Evolutionary conservation across 1,284 basidiomycete species (phyloP).

Genomic region (Irpex sp.): DNA sequence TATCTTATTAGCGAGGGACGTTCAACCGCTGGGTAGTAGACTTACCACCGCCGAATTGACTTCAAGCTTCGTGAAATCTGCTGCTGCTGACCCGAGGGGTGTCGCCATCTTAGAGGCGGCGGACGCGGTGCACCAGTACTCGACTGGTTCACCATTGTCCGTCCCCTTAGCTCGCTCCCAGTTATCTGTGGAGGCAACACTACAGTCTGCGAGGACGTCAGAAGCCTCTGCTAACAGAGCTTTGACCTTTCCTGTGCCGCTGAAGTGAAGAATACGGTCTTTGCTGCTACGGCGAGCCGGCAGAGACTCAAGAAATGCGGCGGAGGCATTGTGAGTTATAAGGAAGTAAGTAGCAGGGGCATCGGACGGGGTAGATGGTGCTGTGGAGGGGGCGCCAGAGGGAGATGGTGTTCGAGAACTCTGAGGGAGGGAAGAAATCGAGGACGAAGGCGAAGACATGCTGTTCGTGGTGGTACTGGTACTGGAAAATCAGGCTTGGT

Average conservation of each 20-base stretch:
- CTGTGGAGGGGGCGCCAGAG: constrained; percentile 18
- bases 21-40: not conserved
- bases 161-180: constrained; percentile 17
- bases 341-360: constrained; percentile 14
- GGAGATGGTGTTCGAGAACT: constrained; percentile 10
- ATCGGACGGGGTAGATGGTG: constrained; percentile 15
- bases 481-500: not conserved
- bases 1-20: not conserved
- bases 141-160: constrained; percentile 12
- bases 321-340: constrained; percentile 14
- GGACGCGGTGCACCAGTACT: constrained; percentile 16
- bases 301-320: constrained; percentile 16
- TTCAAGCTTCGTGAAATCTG: constrained; percentile 9
- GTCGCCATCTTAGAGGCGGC: not conserved
- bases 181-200: constrained; percentile 10
- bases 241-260: constrained; percentile 14
- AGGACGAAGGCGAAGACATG: constrained; percentile 7
- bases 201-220: constrained; percentile 16
- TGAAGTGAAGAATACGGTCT: constrained; percentile 20
- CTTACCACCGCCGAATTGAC: constrained; percentile 7
- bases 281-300: constrained; percentile 14
- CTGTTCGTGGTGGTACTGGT: not conserved
- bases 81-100: not conserved
- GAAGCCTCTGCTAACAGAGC: constrained; percentile 15
- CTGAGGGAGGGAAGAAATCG: constrained; percentile 14